phyloP scores from a whole-genome alignment of 116 monocot genomes.

The Posidonia oceanica region DNA sequence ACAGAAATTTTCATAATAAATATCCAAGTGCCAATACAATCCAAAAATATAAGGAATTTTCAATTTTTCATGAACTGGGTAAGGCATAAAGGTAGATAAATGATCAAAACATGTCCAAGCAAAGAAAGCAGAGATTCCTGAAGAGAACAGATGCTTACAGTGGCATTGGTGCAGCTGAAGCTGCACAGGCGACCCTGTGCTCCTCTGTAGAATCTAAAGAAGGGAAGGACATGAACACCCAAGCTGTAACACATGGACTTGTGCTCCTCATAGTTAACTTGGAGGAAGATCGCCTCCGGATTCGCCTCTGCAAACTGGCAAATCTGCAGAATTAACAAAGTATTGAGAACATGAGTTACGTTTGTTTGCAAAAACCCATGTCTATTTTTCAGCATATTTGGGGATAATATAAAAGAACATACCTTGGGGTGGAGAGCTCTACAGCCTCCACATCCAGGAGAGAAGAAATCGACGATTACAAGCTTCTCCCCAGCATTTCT shows the following conservation, averaged over 20 bases:
- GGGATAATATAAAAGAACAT: background rate
- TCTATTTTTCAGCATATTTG: background rate
- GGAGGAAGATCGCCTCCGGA: conserved; percentile 32
- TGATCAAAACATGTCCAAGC: conserved; percentile 4
- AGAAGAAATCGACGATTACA: conserved; percentile 74
- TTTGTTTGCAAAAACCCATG: too few species aligned
- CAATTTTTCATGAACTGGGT: too few species aligned
- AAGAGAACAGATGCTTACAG: conserved; percentile 19
- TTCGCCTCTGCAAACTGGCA: conserved; percentile 44
- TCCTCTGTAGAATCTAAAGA: conserved; percentile 58
- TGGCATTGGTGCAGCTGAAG: conserved; percentile 67
- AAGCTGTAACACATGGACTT: conserved; percentile 57
- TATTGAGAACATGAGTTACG: background rate
- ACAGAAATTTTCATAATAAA: too few species aligned
- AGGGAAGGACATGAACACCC: conserved; percentile 46
- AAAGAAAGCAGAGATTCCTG: background rate
- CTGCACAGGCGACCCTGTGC: conserved; percentile 51
- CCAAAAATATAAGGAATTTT: too few species aligned
- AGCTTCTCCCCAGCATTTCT: conserved; percentile 40
- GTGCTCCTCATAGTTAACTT: conserved; percentile 50
- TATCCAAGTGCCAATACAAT: too few species aligned
- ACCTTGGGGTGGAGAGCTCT: conserved; percentile 83
- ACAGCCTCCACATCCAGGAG: conserved; percentile 81
- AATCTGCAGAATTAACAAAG: conserved; percentile 14
- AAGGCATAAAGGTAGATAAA: background rate